phyloP scores from a whole-genome alignment of 1,284 basidiomycete genomes.

The Ceratobasidium papillatum region DNA sequence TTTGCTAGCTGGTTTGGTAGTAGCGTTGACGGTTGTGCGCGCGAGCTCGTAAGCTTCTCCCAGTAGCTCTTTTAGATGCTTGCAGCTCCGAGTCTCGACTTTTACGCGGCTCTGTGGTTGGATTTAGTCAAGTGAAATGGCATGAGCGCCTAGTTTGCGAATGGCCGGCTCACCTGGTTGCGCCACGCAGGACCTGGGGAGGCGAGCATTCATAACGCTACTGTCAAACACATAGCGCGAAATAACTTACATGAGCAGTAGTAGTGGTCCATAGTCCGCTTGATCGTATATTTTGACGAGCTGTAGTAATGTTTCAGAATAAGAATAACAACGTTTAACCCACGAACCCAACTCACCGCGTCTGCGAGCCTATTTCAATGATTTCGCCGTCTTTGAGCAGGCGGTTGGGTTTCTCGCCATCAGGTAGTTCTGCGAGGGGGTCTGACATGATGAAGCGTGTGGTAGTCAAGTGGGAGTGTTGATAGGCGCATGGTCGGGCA shows the following conservation, averaged over 20 bases:
- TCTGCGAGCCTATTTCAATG: slow-evolving; percentile 7
- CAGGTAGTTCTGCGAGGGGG: slow-evolving; percentile 22
- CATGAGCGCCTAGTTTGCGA: not conserved
- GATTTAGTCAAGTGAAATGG: not conserved
- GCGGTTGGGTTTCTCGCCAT: slow-evolving; percentile 26
- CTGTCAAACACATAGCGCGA: not conserved
- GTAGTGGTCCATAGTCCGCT: slow-evolving; percentile 27
- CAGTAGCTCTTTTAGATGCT: slow-evolving; percentile 30
- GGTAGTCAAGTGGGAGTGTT: not conserved
- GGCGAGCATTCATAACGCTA: not conserved
- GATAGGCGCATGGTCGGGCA: slow-evolving; percentile 2
- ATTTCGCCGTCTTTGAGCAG: slow-evolving; percentile 31
- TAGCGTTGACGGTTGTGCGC: not conserved
- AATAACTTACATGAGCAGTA: slow-evolving; percentile 32
- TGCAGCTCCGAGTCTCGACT: slow-evolving; percentile 31
- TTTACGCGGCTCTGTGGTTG: slow-evolving; percentile 25
- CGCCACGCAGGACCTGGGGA: slow-evolving; percentile 38
- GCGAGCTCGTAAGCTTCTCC: slow-evolving; percentile 35
- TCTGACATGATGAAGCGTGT: slow-evolving; percentile 16
- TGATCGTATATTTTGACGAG: slow-evolving; percentile 33
- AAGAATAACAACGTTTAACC: not conserved
- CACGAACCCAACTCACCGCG: not conserved
- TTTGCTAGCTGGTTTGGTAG: slow-evolving; percentile 19
- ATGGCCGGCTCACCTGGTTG: slow-evolving; percentile 24
- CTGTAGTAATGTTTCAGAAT: not conserved